These are phyloP conservation scores for Polyplosphaeria fusca DNA, from an alignment of 495 filamentous ascomycete species.

Conservation along the genomic window DNA sequence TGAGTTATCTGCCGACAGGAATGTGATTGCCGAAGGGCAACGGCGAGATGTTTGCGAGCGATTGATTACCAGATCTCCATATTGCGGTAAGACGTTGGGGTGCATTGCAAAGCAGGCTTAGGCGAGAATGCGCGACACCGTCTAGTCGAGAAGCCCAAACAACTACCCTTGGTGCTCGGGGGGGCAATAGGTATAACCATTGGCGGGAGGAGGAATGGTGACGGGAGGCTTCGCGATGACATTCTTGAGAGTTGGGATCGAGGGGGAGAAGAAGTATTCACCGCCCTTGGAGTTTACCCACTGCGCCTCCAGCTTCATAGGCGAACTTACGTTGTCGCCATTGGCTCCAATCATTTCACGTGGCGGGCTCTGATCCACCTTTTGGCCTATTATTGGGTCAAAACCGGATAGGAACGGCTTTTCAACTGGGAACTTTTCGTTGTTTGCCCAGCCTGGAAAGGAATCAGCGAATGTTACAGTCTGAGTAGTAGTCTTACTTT, in stretches of 20 bases:
- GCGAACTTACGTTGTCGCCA: neutral
- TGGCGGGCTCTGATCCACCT: neutral
- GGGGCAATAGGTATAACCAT: too few species aligned
- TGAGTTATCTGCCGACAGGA: neutral
- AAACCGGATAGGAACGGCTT: constrained; percentile 28
- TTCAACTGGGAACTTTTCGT: constrained; percentile 16
- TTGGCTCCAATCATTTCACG: neutral
- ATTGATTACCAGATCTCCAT: too few species aligned
- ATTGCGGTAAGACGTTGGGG: too few species aligned
- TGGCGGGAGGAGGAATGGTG: too few species aligned
- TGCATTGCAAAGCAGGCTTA: too few species aligned
- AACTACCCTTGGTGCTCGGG: too few species aligned
- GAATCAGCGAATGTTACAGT: neutral
- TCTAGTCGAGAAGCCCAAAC: too few species aligned
- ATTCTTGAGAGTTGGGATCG: constrained; percentile 13
- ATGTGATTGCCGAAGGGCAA: neutral
- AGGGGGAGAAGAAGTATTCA: constrained; percentile 31
- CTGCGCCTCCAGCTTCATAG: constrained; percentile 15
- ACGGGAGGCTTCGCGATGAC: neutral
- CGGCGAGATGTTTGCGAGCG: neutral
- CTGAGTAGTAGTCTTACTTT: constrained; percentile 1
- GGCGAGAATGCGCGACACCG: too few species aligned
- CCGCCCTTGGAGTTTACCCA: constrained; percentile 28
- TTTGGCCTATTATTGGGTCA: constrained; percentile 43
- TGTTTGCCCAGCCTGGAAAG: constrained; percentile 20